Conservation (phyloP, 1,139 yeast species). For the Pichia sp. region DNA sequence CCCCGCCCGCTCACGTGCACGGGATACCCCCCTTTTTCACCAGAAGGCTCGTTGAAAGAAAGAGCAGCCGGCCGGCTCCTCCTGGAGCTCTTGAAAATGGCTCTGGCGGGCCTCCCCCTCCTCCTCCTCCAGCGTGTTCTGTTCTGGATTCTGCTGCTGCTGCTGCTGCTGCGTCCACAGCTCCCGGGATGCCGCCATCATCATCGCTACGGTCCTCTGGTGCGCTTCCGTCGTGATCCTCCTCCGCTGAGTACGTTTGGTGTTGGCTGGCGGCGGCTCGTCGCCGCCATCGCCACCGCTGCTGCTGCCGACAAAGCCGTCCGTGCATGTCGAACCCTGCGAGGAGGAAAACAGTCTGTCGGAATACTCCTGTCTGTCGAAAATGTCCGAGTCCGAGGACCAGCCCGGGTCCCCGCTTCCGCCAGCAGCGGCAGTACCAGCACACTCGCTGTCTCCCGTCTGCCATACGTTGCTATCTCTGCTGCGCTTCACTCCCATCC, state of each 20-base stretch:
- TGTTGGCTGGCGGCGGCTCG: constrained; percentile 3
- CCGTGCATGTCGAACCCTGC: background rate
- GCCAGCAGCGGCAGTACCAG: background rate
- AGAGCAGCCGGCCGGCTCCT: too few relatives aligned
- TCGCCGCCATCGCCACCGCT: background rate
- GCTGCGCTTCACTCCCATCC: background rate
- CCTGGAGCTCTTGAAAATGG: too few relatives aligned
- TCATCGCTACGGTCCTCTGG: constrained; percentile 25
- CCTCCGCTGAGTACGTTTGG: constrained; percentile 6
- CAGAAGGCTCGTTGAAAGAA: too few relatives aligned
- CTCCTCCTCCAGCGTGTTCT: background rate
- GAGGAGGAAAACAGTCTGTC: background rate
- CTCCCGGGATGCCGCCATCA: constrained; percentile 30
- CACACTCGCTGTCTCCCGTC: too few relatives aligned
- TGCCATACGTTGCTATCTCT: background rate
- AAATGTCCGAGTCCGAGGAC: background rate
- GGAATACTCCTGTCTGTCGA: background rate
- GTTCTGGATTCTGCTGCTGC: too few relatives aligned
- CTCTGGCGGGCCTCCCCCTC: too few relatives aligned
- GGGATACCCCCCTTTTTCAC: too few relatives aligned
- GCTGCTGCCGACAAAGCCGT: too few relatives aligned
- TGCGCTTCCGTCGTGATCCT: constrained; percentile 17
- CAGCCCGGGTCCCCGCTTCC: background rate
- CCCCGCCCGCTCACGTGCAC: too few relatives aligned
- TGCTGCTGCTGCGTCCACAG: background rate